Conservation (phyloP, 768 basidiomycete genomes). For the Calocera viscosa region DNA sequence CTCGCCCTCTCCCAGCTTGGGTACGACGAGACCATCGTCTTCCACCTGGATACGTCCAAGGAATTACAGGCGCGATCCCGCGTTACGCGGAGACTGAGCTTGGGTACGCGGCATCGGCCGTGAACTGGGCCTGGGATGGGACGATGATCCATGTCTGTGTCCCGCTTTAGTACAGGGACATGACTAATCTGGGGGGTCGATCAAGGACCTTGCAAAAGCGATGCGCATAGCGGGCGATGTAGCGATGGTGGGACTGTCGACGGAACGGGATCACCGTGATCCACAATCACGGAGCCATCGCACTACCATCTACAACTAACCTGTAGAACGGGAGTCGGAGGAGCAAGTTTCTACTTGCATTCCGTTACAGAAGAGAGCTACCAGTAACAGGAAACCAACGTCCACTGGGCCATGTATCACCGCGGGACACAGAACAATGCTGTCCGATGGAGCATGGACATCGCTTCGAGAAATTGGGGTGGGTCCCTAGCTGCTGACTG, state of each 20-base stretch:
- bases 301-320: conserved; percentile 22
- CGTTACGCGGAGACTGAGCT: conserved; percentile 34
- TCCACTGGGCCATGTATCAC: no score
- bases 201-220: conserved; percentile 41
- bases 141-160: no score
- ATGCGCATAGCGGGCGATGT: conserved; percentile 42
- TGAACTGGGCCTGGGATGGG: no score
- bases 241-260: conserved; percentile 39
- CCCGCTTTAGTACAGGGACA: no score
- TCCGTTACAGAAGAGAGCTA: no score
- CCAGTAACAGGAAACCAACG: no score
- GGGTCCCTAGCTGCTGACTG: no score
- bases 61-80: conserved; percentile 34
- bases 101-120: conserved; percentile 25
- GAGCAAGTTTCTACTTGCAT: no score
- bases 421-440: no score
- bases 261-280: conserved; percentile 37
- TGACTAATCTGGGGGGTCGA: conserved; percentile 25
- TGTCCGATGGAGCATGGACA: no score
- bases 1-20: conserved; percentile 51
- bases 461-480: no score
- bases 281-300: conserved; percentile 39
- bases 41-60: conserved; percentile 48
- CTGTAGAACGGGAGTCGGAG: no score
- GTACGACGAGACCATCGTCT: conserved; percentile 57